Base-by-base conservation (phyloP, 179 eudicot species). In the Silene coronaria region DNA sequence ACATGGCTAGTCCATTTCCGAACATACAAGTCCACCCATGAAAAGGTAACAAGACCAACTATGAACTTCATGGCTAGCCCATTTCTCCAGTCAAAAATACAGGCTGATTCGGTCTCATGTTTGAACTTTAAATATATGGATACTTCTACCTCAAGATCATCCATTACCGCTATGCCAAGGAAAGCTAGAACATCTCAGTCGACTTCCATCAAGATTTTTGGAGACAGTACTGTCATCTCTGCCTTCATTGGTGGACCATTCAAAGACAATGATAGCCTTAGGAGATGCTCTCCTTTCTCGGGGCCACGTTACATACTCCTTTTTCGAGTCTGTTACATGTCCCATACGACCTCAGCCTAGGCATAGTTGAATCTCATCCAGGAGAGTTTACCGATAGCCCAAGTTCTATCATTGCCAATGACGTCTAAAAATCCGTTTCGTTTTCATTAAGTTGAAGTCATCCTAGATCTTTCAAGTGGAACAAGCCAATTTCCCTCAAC, bases 211-310 rank as follows among this genome's bases (percentile, higher is more conserved):
- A 13, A 90, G 81, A 61, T 77, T 71, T 30, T 59, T 5, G 82
- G 90, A 79, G 76, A 77, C 11, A 80, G 82, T 36, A 84, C 79
- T 1, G 80, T 85, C 21, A 48, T 73, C 68, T 90, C 95, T 23
- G 79, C 87, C 12, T 91, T 84, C 3, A 85, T 86, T 55, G 69
- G 72, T 16, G 68, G 79, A 14, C 28, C 79, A 14, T 82, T 88
- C 82, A 94, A 82, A 32, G 98, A 94, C 58, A 91, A 86, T 21
- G 97, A 94, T 73, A 92, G 98, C 81, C 88, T 94, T 77, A 87
- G 79, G 74, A 94, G 98, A 86, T 94, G 98, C 80, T 96, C 98
- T 0, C 87, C 96, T 0, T 90, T 92, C 80, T 88, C 91, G 0
- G 91, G 81, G 36, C 99, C 99, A 19, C 91, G 86, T 59, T 95